Evolutionary conservation across 805 yeast species (phyloP).

Genomic region (Komagataella pseudopastoris): DNA sequence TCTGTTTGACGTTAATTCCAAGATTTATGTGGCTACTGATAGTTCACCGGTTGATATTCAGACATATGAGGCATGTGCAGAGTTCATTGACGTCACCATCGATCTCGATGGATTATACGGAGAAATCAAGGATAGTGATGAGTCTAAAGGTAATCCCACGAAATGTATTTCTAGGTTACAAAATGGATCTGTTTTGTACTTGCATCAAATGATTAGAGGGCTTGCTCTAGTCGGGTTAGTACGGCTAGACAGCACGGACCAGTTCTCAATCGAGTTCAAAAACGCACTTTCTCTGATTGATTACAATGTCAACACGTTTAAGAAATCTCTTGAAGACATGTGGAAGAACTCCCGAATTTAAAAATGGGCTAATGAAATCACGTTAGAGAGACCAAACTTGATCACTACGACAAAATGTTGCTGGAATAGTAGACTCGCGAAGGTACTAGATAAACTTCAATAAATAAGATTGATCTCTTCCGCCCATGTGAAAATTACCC

Average conservation of each 20-base stretch:
- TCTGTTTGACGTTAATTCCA: constrained; percentile 81
- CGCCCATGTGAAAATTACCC: background rate
- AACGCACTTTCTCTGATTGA: constrained; percentile 58
- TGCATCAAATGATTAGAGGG: constrained; percentile 88
- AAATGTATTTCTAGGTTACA: constrained; percentile 63
- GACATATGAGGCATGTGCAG: constrained; percentile 94
- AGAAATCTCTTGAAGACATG: constrained; percentile 62
- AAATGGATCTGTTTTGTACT: constrained; percentile 72
- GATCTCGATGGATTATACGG: constrained; percentile 65
- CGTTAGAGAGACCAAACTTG: background rate
- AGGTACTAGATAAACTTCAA: background rate
- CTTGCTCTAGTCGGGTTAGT: constrained; percentile 82
- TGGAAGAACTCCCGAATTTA: constrained; percentile 32
- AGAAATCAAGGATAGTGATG: background rate
- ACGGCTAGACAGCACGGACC: constrained; percentile 45
- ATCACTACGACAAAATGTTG: no score
- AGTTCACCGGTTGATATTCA: constrained; percentile 92
- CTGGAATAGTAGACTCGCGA: background rate
- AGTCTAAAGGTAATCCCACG: constrained; percentile 9
- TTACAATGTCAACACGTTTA: constrained; percentile 75
- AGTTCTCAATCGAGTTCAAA: constrained; percentile 24
- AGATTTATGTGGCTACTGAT: constrained; percentile 92
- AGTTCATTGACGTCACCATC: constrained; percentile 87
- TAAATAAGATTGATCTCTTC: background rate
- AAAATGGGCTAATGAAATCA: constrained; percentile 1